Evolutionary conservation across 768 basidiomycete genomes (phyloP).

Genomic region (Ephemerocybe angulata): DNA sequence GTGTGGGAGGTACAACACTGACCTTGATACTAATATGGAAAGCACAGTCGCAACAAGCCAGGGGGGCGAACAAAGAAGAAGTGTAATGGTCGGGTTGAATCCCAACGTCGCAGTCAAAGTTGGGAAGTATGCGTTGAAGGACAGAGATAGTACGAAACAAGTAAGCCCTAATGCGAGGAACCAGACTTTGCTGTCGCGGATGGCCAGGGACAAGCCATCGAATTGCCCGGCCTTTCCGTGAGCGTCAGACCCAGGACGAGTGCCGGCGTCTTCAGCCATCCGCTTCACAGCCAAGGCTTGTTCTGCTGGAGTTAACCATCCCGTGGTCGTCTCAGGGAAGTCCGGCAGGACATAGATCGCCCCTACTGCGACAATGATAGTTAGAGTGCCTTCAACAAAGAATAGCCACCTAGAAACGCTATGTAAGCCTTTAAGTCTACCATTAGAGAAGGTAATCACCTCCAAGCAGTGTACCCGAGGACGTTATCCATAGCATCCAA

Average conservation of each 20-base stretch:
- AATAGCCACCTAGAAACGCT: conserved; percentile 59
- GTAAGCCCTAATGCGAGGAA: conserved; percentile 39
- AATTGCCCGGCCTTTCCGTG: conserved; percentile 8
- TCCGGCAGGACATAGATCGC: conserved; percentile 70
- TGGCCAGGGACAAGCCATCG: conserved; percentile 52
- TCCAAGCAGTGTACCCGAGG: conserved; percentile 69
- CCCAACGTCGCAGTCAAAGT: conserved; percentile 70
- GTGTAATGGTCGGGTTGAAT: conserved; percentile 56
- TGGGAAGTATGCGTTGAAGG: conserved; percentile 72
- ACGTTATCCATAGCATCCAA: conserved; percentile 68
- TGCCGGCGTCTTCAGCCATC: conserved; percentile 53
- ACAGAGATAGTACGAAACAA: conserved; percentile 50
- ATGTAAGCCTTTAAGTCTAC: neutral
- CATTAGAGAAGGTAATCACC: conserved; percentile 33
- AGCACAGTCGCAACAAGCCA: conserved; percentile 61
- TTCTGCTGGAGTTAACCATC: conserved; percentile 58
- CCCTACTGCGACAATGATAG: conserved; percentile 43
- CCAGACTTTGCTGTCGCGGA: conserved; percentile 75
- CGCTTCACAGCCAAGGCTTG: conserved; percentile 52
- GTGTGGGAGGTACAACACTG: conserved; percentile 4
- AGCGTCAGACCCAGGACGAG: conserved; percentile 12
- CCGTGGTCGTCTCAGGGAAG: conserved; percentile 53
- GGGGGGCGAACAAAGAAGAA: conserved; percentile 55
- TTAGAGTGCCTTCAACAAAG: conserved; percentile 62
- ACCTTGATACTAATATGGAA: conserved; percentile 53